These are phyloP conservation scores for Carnegiea gigantea DNA, from an alignment of 179 eudicot genomes.

Conservation along the genomic window DNA sequence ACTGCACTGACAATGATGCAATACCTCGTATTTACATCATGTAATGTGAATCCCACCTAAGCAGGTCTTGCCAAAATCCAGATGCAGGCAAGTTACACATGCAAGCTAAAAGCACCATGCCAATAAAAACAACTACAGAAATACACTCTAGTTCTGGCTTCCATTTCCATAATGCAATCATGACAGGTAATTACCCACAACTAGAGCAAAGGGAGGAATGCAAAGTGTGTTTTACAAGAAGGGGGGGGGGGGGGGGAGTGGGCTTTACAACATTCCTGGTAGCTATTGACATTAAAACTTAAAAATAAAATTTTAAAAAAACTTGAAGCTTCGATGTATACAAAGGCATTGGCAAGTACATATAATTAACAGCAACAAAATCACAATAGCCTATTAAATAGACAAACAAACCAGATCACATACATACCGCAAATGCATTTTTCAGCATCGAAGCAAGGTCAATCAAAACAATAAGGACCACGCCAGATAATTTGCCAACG, in stretches of 20 bases:
- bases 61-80: background rate
- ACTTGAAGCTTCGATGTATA: background rate
- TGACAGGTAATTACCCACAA: background rate
- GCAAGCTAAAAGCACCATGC: background rate
- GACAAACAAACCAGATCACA: background rate
- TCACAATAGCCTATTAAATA: background rate
- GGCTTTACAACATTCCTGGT: background rate
- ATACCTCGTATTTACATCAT: background rate
- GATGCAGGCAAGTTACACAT: background rate
- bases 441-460: slow-evolving; percentile 52
- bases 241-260: no score
- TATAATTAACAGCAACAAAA: background rate
- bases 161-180: background rate
- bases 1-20: background rate
- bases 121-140: background rate
- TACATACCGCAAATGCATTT: slow-evolving; percentile 58
- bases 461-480: slow-evolving; percentile 38
- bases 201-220: background rate
- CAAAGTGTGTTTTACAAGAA: background rate
- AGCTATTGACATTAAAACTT: background rate
- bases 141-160: background rate
- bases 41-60: background rate
- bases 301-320: no score
- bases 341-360: no score
- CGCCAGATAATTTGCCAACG: slow-evolving; percentile 49